phyloP scores from a whole-genome alignment of 768 basidiomycete genomes.

The Agrocybe praecox region DNA sequence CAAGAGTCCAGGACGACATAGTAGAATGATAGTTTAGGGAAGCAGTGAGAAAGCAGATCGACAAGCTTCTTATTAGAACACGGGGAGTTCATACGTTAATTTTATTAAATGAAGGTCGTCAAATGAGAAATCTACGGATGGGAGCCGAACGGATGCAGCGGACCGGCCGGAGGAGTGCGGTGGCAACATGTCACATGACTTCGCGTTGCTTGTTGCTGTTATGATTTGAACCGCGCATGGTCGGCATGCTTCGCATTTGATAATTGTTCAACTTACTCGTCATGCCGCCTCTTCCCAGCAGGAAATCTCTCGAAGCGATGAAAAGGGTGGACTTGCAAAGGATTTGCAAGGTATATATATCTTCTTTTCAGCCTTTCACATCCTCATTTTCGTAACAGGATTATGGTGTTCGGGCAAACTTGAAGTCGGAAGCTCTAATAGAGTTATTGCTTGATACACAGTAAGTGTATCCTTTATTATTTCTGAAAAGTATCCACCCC shows the following conservation, averaged over 20 bases:
- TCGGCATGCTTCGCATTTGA: slow-evolving; percentile 23
- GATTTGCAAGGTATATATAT: slow-evolving; percentile 66
- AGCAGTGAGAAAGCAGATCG: slow-evolving; percentile 11
- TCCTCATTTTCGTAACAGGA: slow-evolving; percentile 47
- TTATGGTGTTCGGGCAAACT: slow-evolving; percentile 79
- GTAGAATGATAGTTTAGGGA: slow-evolving; percentile 15
- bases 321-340: slow-evolving; percentile 52
- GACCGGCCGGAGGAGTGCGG: not conserved
- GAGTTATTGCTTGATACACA: slow-evolving; percentile 67
- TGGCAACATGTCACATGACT: slow-evolving; percentile 31
- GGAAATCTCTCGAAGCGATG: slow-evolving; percentile 45
- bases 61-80: slow-evolving; percentile 6
- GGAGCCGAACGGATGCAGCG: not conserved
- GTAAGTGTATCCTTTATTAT: slow-evolving; percentile 28
- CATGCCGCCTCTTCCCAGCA: slow-evolving; percentile 45
- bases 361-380: not conserved
- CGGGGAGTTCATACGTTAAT: slow-evolving; percentile 1
- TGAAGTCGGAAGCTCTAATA: slow-evolving; percentile 80
- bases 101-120: not conserved
- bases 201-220: slow-evolving; percentile 59
- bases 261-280: slow-evolving; percentile 4
- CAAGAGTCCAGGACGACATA: slow-evolving; percentile 50
- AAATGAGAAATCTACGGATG: slow-evolving; percentile 4
- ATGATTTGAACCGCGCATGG: slow-evolving; percentile 45
- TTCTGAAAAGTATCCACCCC: not conserved